Conservation (phyloP, 306 rosid species). For the Mimosa bimucronata region DNA sequence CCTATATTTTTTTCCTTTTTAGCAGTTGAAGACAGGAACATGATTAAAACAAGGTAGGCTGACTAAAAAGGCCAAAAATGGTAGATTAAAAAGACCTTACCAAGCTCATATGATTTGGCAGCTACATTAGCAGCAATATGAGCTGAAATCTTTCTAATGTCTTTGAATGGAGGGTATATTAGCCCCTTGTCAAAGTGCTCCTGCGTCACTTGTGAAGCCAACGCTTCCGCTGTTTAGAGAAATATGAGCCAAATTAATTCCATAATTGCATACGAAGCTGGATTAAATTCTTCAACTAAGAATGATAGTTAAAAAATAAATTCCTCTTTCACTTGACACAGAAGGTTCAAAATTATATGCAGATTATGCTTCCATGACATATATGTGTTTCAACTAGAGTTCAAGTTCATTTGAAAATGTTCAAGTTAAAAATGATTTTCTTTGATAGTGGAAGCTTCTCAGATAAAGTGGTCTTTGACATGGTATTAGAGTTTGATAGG, state of each 20-base stretch:
- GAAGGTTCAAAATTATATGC: background rate
- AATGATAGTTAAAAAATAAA: background rate
- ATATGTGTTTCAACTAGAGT: background rate
- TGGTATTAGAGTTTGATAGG: background rate
- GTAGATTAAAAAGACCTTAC: constrained; percentile 39
- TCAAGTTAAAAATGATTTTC: background rate
- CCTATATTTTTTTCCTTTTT: background rate
- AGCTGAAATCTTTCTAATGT: constrained; percentile 96
- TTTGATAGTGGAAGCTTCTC: background rate
- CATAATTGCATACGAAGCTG: background rate
- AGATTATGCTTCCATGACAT: background rate
- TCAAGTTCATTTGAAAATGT: background rate
- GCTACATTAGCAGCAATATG: constrained; percentile 96
- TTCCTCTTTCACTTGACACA: background rate
- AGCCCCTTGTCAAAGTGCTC: constrained; percentile 84
- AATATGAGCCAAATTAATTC: constrained; percentile 10
- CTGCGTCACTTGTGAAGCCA: constrained; percentile 72
- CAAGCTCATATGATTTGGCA: constrained; percentile 93
- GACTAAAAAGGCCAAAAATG: background rate
- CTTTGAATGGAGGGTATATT: constrained; percentile 83
- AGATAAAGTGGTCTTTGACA: background rate
- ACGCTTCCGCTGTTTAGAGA: constrained; percentile 81
- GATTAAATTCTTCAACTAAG: background rate
- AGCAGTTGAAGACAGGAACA: too few species aligned
- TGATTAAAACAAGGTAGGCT: too few species aligned